Evolutionary conservation across 352 stramenopile genomes (phyloP).

Genomic region (Albugo laibachii): DNA sequence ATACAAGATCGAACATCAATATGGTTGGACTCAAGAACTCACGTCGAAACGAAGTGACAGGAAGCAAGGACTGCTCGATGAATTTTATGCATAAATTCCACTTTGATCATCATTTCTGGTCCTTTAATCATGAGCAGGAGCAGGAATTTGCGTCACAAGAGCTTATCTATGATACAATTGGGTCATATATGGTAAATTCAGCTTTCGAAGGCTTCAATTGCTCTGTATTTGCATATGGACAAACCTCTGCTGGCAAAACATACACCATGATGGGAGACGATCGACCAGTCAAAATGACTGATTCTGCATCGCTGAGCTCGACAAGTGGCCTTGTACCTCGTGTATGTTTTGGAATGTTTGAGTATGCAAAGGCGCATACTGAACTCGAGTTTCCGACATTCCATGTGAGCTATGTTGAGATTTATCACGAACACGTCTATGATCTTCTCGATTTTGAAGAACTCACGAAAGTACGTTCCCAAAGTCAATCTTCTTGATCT

Average conservation of each 20-base stretch:
- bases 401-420: constrained; percentile 63
- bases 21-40: neutral
- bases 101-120: constrained; percentile 60
- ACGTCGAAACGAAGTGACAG: neutral
- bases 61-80: constrained; percentile 10
- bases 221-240: constrained; percentile 55
- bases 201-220: constrained; percentile 46
- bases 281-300: neutral
- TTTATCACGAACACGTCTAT: constrained; percentile 61
- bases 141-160: constrained; percentile 23
- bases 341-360: constrained; percentile 38
- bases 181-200: constrained; percentile 27
- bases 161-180: constrained; percentile 35
- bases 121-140: constrained; percentile 17
- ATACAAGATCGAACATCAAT: neutral
- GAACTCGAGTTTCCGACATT: constrained; percentile 10
- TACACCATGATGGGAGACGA: constrained; percentile 11
- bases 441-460: constrained; percentile 23
- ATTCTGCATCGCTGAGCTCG: neutral
- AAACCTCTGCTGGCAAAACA: constrained; percentile 49
- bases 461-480: constrained; percentile 10
- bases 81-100: constrained; percentile 54
- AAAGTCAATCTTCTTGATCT: neutral
- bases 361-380: constrained; percentile 13
- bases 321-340: constrained; percentile 25